Evolutionary conservation across 176 grass and related monocot species (phyloP), one percentile per base, ranked within the genome.

Genomic region (Zoysia japonica): DNA sequence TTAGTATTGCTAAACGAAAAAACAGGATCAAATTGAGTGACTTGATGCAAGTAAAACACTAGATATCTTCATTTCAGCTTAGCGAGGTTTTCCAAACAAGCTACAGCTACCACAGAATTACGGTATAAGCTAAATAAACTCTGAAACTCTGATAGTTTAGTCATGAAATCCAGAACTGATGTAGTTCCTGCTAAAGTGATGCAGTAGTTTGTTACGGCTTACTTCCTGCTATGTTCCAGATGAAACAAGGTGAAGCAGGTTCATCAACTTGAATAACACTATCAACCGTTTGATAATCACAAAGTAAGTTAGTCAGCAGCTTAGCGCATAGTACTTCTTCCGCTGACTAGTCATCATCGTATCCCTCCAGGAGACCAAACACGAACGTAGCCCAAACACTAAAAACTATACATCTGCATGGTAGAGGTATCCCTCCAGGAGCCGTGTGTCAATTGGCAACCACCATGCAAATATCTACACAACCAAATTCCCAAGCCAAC

Each of bases 401-500:
- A 11, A 37, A 60, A 7, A 47, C 37, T 19, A 19, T 8, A 66
- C 2, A 40, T 13, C 1, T 61, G 39, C 47, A 71, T 13, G 67
- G 28, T 11, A 41, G 67, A 42, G 9, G 13, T 12, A 19, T 15
- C 19, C 20, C 11, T 65, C 19, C 6, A 3, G 7, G 64, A 42
- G 41, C 11, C 7, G 0, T 48, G 48, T 9, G 40, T 61, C 48
- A 53, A 9, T 47, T 54, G 20, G 61, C 17, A 13, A 74, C 11
- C 39, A 70, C 62, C 36, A 57, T 49, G 41, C 11, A 46, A 16
- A 42, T 77, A 48, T 12, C 12, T 36, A 87, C n/a, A 55, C 61
- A 70, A 64, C 16, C 40, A 52, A 57, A 13, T 9, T 46, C 43
- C 61, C 37, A 38, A 40, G 68, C 7, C 38, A 79, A 55, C 13